Evolutionary conservation across 1,284 basidiomycete genomes (phyloP).

Genomic region (Ceratobasidium sp.): DNA sequence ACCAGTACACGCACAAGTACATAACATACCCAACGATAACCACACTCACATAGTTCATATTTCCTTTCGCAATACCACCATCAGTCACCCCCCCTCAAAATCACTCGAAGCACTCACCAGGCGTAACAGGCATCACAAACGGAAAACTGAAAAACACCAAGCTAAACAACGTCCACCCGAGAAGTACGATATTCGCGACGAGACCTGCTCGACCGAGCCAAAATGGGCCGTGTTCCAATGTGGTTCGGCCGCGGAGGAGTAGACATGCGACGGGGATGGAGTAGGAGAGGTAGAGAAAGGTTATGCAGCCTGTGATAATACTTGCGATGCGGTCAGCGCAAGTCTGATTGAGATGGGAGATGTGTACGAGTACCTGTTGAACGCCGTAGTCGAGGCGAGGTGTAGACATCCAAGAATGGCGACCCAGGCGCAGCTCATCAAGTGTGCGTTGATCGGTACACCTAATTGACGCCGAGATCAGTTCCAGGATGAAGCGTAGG

Average conservation of each 20-base stretch:
- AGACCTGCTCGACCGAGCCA: constrained; percentile 24
- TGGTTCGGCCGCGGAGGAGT: constrained; percentile 20
- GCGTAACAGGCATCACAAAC: constrained; percentile 37
- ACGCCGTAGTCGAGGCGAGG: constrained; percentile 35
- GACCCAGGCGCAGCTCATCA: constrained; percentile 40
- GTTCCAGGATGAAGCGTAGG: not conserved
- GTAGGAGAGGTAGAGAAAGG: constrained; percentile 39
- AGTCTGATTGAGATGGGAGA: not conserved
- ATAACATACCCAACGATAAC: constrained; percentile 34
- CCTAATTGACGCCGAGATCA: not conserved
- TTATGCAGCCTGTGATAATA: constrained; percentile 37
- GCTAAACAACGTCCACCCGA: constrained; percentile 32
- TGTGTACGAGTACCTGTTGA: constrained; percentile 8
- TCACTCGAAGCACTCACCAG: constrained; percentile 13
- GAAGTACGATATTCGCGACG: constrained; percentile 33
- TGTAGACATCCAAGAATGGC: constrained; percentile 36
- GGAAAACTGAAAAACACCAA: constrained; percentile 40
- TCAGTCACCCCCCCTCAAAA: constrained; percentile 9
- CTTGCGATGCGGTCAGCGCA: not conserved
- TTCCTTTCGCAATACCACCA: constrained; percentile 29
- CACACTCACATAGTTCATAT: constrained; percentile 43
- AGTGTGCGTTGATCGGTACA: constrained; percentile 35
- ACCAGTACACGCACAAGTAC: constrained; percentile 41
- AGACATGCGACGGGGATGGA: constrained; percentile 40
- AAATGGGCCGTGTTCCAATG: constrained; percentile 25